Percentiles rank a stretch among this genome's conserved stretches.
Evolutionary conservation across 2,329 filamentous ascomycete species (phyloP).

Genomic region (Aureobasidium sp.): DNA sequence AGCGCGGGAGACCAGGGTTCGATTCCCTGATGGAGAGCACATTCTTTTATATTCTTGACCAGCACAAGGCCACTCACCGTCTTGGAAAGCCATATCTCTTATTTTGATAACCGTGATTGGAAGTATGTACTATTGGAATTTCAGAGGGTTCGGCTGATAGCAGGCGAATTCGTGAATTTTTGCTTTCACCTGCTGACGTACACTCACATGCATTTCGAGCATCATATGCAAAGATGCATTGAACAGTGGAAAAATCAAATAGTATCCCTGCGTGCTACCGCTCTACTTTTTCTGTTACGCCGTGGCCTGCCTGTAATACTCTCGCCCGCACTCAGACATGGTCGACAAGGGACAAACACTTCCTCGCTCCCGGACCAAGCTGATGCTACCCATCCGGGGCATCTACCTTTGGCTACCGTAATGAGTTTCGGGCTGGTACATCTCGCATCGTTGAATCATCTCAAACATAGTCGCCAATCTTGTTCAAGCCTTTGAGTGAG

Average conservation of each 20-base stretch:
- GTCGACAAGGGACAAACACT: not conserved
- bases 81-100: too few relatives aligned
- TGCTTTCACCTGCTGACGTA: too few relatives aligned
- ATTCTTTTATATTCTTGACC: too few relatives aligned
- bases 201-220: too few relatives aligned
- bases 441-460: not conserved
- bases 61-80: too few relatives aligned
- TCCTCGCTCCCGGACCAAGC: not conserved
- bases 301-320: not conserved
- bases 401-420: not conserved
- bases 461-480: constrained; percentile 35
- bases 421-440: not conserved
- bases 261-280: not conserved
- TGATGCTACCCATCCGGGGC: not conserved
- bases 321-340: not conserved
- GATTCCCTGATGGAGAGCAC: constrained; percentile 1
- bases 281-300: constrained; percentile 9
- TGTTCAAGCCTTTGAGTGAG: constrained; percentile 88
- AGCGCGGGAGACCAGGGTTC: constrained; percentile 5
- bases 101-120: too few relatives aligned
- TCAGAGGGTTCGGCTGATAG: too few relatives aligned
- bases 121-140: too few relatives aligned
- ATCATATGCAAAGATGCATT: too few relatives aligned
- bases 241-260: not conserved
- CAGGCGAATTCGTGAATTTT: too few relatives aligned